phyloP scores from a whole-genome alignment of 331 rosid species.

The Rhamnella rubrinervis region DNA sequence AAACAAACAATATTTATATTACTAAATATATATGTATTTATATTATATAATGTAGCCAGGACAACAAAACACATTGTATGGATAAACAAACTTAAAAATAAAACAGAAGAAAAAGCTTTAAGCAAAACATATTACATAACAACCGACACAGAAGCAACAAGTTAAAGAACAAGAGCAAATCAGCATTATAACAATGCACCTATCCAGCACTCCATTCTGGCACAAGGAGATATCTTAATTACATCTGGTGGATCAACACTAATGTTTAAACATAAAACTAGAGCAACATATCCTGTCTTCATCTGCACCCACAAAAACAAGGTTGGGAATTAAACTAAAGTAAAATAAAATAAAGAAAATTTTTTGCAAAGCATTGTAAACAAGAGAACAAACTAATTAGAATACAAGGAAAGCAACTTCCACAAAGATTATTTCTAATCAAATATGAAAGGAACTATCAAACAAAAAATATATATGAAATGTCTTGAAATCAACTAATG shows the following conservation, averaged over 20 bases:
- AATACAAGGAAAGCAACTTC: not conserved
- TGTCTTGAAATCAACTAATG: too few species aligned
- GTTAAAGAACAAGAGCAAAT: constrained; percentile 15
- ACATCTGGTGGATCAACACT: constrained; percentile 98
- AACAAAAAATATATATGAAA: too few species aligned
- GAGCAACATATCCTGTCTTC: constrained; percentile 99
- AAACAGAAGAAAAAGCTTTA: not conserved
- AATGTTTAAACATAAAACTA: constrained; percentile 93
- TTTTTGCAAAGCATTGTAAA: constrained; percentile 20
- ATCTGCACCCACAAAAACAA: constrained; percentile 63
- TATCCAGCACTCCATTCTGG: constrained; percentile 99
- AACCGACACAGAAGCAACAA: constrained; percentile 23
- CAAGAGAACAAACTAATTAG: constrained; percentile 11
- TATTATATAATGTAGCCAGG: too few species aligned
- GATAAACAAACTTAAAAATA: not conserved
- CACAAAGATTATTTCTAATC: too few species aligned
- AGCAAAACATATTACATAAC: not conserved
- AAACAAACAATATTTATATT: too few species aligned
- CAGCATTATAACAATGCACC: constrained; percentile 56
- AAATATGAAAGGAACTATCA: too few species aligned
- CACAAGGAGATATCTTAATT: constrained; percentile 97
- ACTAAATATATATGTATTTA: too few species aligned
- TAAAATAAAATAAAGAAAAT: constrained; percentile 9
- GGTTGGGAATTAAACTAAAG: constrained; percentile 37
- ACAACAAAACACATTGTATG: not conserved